Percentiles rank a stretch among this genome's conserved stretches.
phyloP scores from a whole-genome alignment of 179 eudicot genomes.

The Beta corolliflora region DNA sequence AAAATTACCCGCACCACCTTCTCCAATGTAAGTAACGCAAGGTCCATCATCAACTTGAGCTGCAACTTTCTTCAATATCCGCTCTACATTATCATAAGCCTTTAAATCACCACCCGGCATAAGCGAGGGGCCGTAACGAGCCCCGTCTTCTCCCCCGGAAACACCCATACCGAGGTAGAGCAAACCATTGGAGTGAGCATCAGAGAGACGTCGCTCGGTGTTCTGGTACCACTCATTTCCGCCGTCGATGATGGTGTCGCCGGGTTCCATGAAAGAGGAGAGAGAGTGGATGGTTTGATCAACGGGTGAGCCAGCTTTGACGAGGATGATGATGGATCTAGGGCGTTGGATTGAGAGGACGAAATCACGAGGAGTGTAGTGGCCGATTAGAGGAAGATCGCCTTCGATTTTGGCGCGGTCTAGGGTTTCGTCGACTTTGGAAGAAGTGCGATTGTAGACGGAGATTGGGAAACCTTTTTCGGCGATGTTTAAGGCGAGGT shows the following conservation, averaged over 20 bases:
- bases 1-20: slow-evolving; percentile 49
- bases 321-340: slow-evolving; percentile 45
- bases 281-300: slow-evolving; percentile 43
- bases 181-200: slow-evolving; percentile 24
- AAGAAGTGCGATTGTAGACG: slow-evolving; percentile 45
- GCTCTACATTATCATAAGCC: slow-evolving; percentile 36
- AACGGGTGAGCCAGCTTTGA: slow-evolving; percentile 48
- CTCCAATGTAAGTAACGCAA: slow-evolving; percentile 50
- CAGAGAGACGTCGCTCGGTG: slow-evolving; percentile 39
- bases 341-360: slow-evolving; percentile 48
- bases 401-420: slow-evolving; percentile 35
- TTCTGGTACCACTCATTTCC: slow-evolving; percentile 53
- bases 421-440: slow-evolving; percentile 44
- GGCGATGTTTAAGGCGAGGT: slow-evolving; percentile 53
- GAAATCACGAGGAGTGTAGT: slow-evolving; percentile 39
- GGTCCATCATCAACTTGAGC: slow-evolving; percentile 57
- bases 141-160: slow-evolving; percentile 55
- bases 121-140: slow-evolving; percentile 40
- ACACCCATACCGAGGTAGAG: slow-evolving; percentile 52
- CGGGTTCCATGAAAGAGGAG: slow-evolving; percentile 36
- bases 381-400: slow-evolving; percentile 38
- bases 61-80: slow-evolving; percentile 39
- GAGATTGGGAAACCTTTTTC: slow-evolving; percentile 52
- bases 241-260: slow-evolving; percentile 51
- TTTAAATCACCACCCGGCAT: slow-evolving; percentile 47